Evolutionary conservation across 768 basidiomycete species (phyloP).

Genomic region (Neoboletus subvelutipes): DNA sequence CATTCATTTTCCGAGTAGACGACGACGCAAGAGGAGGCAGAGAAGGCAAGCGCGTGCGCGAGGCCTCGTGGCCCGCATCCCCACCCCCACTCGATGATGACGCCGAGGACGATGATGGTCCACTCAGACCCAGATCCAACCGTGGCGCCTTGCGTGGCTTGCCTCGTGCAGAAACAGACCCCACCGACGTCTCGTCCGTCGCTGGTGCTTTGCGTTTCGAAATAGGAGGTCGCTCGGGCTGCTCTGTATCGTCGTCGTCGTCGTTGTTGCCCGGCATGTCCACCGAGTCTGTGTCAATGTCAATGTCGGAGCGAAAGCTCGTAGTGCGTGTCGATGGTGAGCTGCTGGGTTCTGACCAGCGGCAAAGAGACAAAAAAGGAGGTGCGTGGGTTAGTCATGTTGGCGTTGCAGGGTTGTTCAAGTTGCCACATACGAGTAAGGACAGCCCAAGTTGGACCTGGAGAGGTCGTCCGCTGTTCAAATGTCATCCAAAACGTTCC

Average conservation of each 20-base stretch:
- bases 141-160: conserved; percentile 23
- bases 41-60: conserved; percentile 8
- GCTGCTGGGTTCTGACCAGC: conserved; percentile 22
- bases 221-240: conserved; percentile 15
- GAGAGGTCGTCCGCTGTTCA: conserved; percentile 7
- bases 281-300: conserved; percentile 1
- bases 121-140: conserved; percentile 6
- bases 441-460: conserved; percentile 31
- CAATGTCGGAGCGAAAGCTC: conserved; percentile 3
- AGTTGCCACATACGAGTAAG: conserved; percentile 24
- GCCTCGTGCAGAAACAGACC: neutral
- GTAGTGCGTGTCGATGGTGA: conserved; percentile 15
- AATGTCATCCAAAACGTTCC: neutral
- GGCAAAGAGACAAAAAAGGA: neutral
- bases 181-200: conserved; percentile 8
- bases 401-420: neutral
- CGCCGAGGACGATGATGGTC: neutral
- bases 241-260: conserved; percentile 15
- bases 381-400: conserved; percentile 1
- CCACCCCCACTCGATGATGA: neutral
- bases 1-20: neutral
- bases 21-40: neutral
- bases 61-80: neutral
- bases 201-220: conserved; percentile 28
- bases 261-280: conserved; percentile 26